Evolutionary conservation across 2,329 filamentous ascomycete genomes (phyloP).

Genomic region (Pseudopithomyces maydicus): DNA sequence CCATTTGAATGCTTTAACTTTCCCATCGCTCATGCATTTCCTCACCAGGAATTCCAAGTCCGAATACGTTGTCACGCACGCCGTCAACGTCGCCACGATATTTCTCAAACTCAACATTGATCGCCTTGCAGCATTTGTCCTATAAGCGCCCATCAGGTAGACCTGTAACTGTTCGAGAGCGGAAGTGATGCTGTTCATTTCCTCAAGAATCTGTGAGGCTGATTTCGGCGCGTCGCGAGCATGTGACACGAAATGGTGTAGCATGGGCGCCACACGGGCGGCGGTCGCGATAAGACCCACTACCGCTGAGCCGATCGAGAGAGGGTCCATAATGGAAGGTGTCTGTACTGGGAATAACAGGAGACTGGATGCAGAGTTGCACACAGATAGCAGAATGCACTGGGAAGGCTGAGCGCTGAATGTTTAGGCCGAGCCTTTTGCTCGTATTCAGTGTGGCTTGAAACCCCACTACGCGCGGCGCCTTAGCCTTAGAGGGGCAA

Average conservation of each 20-base stretch:
- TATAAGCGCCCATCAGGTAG: not conserved
- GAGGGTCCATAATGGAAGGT: not conserved
- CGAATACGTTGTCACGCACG: constrained; percentile 5
- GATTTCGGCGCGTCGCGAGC: constrained; percentile 1
- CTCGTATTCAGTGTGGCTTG: not conserved
- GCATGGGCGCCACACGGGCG: not conserved
- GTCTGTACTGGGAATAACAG: not conserved
- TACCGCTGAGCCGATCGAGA: constrained; percentile 1
- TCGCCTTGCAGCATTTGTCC: not conserved
- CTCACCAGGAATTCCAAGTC: not conserved
- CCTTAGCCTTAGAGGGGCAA: too few relatives aligned
- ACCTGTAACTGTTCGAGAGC: not conserved
- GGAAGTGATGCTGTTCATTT: constrained; percentile 2
- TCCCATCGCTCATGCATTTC: not conserved
- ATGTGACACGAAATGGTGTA: not conserved
- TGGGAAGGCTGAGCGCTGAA: not conserved
- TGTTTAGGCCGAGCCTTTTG: not conserved
- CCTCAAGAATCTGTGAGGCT: constrained; percentile 2
- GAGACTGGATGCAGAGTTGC: not conserved
- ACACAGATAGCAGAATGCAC: not conserved
- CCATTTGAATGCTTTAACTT: not conserved
- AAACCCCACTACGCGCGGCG: too few relatives aligned
- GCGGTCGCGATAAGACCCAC: not conserved
- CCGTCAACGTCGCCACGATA: constrained; percentile 1
- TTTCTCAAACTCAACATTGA: not conserved